phyloP scores from a whole-genome alignment of 192 early-diverging fungal species.

The Pilobolus umbonatus region DNA sequence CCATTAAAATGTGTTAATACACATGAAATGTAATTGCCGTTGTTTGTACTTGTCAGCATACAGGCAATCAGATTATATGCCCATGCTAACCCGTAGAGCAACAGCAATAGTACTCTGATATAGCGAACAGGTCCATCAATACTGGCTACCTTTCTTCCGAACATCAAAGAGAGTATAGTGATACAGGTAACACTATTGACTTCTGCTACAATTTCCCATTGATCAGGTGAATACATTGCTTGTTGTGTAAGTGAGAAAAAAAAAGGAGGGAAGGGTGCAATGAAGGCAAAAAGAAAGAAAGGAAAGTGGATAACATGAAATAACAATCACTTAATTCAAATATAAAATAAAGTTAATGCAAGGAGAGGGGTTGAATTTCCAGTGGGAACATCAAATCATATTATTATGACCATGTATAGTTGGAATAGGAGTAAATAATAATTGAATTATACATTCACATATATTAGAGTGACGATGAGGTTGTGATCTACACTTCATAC shows the following conservation, averaged over 20 bases:
- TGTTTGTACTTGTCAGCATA: slow-evolving; percentile 43
- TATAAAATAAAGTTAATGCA: too few species aligned
- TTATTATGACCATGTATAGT: too few species aligned
- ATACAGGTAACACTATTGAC: slow-evolving; percentile 40
- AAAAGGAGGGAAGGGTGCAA: neutral
- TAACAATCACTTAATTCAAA: too few species aligned
- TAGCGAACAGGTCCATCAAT: slow-evolving; percentile 36
- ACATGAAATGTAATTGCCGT: slow-evolving; percentile 38
- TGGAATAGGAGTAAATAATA: too few species aligned
- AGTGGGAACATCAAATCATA: too few species aligned
- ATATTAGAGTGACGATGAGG: too few species aligned
- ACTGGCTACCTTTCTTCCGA: slow-evolving; percentile 42
- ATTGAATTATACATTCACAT: too few species aligned
- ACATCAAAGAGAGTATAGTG: slow-evolving; percentile 35
- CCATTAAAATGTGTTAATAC: slow-evolving; percentile 31
- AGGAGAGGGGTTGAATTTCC: too few species aligned
- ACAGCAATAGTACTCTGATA: slow-evolving; percentile 33
- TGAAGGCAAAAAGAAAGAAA: neutral
- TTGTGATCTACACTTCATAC: too few species aligned
- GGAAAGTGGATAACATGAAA: neutral
- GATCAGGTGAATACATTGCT: slow-evolving; percentile 32
- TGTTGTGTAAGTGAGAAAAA: neutral
- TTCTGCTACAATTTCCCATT: slow-evolving; percentile 33
- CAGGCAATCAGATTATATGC: slow-evolving; percentile 39
- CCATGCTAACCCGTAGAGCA: slow-evolving; percentile 38